Evolutionary conservation across 2,329 filamentous ascomycete genomes (phyloP).

Genomic region (Biscogniauxia sp.): DNA sequence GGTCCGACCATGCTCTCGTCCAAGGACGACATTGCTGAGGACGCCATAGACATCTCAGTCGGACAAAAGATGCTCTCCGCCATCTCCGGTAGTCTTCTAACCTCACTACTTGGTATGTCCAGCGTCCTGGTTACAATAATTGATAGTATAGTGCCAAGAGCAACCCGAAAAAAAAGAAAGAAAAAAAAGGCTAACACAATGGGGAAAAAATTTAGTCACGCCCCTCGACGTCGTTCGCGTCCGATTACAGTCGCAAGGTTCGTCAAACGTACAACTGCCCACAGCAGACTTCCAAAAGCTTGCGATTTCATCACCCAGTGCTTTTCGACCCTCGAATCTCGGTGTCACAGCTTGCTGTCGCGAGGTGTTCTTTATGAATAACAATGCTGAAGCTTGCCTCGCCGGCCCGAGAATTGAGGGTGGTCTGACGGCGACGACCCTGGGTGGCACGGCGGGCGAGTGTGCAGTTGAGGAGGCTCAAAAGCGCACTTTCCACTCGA

Average conservation of each 20-base stretch:
- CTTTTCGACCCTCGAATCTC: slow-evolving; percentile 73
- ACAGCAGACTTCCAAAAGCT: slow-evolving; percentile 55
- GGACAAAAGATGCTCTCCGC: slow-evolving; percentile 94
- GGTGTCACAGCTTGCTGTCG: slow-evolving; percentile 94
- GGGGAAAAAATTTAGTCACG: slow-evolving; percentile 60
- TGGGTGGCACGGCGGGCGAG: slow-evolving; percentile 51
- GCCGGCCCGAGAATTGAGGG: slow-evolving; percentile 59
- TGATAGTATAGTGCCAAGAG: background rate
- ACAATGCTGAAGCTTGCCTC: slow-evolving; percentile 77
- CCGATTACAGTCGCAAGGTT: slow-evolving; percentile 79
- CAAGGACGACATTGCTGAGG: slow-evolving; percentile 37
- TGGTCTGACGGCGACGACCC: slow-evolving; percentile 34
- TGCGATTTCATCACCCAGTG: slow-evolving; percentile 56
- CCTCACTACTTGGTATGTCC: slow-evolving; percentile 76
- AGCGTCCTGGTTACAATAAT: slow-evolving; percentile 2
- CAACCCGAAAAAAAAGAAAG: background rate
- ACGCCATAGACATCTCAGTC: slow-evolving; percentile 68
- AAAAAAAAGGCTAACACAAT: slow-evolving; percentile 14
- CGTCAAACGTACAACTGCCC: slow-evolving; percentile 42
- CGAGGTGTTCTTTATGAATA: slow-evolving; percentile 94
- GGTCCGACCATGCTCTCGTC: slow-evolving; percentile 33
- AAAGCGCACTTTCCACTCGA: slow-evolving; percentile 81
- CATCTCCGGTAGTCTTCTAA: slow-evolving; percentile 84
- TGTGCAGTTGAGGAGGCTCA: slow-evolving; percentile 89
- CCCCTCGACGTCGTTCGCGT: slow-evolving; percentile 96